Conservation (phyloP, 116 monocot species). For the Trichopus zeylanicus region DNA sequence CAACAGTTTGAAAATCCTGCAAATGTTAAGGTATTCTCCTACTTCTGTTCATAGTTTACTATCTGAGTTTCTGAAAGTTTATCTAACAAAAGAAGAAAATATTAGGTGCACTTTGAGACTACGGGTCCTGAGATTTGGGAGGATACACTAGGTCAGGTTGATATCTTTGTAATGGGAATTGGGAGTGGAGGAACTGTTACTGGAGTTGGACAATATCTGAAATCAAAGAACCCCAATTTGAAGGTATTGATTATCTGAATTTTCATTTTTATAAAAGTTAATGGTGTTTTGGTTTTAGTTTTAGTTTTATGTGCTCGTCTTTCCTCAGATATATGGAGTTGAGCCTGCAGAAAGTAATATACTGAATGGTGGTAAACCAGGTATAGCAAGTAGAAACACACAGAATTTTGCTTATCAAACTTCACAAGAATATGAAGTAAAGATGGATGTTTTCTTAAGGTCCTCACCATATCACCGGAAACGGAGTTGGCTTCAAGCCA, state of each 20-base stretch:
- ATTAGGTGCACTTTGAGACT: slow-evolving; percentile 83
- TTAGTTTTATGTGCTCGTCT: neutral
- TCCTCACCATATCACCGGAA: slow-evolving; percentile 86
- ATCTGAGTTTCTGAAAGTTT: neutral
- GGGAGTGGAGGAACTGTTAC: slow-evolving; percentile 94
- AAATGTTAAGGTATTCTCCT: slow-evolving; percentile 58
- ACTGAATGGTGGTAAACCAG: slow-evolving; percentile 94
- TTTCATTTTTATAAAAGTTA: neutral
- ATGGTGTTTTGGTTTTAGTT: neutral
- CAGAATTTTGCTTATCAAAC: too few species aligned
- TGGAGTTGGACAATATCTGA: slow-evolving; percentile 91
- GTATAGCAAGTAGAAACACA: slow-evolving; percentile 15
- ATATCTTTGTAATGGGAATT: slow-evolving; percentile 92
- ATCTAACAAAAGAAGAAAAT: neutral
- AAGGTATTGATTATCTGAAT: slow-evolving; percentile 38
- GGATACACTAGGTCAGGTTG: slow-evolving; percentile 75
- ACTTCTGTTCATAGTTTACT: neutral
- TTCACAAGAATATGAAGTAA: neutral
- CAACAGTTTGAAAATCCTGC: slow-evolving; percentile 96
- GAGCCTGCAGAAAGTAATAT: slow-evolving; percentile 95
- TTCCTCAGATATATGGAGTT: slow-evolving; percentile 77
- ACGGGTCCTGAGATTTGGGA: slow-evolving; percentile 98
- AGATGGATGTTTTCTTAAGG: slow-evolving; percentile 24
- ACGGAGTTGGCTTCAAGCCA: slow-evolving; percentile 95
- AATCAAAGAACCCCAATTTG: slow-evolving; percentile 77